Percentiles rank a stretch among this genome's conserved stretches.
Conservation (phyloP, 495 filamentous ascomycete species). For the Penicillium bovifimosum region DNA sequence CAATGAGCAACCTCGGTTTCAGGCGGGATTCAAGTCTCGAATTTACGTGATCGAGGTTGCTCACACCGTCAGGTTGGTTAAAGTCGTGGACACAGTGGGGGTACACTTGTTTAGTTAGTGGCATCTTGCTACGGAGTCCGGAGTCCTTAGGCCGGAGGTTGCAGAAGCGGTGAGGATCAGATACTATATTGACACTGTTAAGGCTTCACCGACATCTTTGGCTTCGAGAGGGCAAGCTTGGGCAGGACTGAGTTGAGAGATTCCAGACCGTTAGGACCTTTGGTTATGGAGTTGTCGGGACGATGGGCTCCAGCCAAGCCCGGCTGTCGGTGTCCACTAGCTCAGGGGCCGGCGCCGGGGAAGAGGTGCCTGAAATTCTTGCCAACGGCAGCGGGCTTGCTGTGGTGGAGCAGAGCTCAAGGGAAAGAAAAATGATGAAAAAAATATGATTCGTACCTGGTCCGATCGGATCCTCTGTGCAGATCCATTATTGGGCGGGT, state of each 20-base stretch:
- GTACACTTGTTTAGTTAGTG: background rate
- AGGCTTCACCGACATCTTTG: constrained; percentile 12
- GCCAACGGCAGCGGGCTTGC: constrained; percentile 12
- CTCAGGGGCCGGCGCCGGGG: constrained; percentile 29
- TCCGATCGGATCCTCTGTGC: constrained; percentile 21
- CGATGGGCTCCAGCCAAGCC: constrained; percentile 19
- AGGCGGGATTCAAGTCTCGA: background rate
- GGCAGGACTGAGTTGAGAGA: constrained; percentile 7
- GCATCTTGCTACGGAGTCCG: background rate
- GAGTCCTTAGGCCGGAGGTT: background rate
- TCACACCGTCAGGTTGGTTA: constrained; percentile 1
- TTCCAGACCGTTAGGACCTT: constrained; percentile 20
- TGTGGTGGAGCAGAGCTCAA: constrained; percentile 8
- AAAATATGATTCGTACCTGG: constrained; percentile 15
- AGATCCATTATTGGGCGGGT: constrained; percentile 25
- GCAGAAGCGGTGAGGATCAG: constrained; percentile 16
- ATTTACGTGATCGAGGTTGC: background rate
- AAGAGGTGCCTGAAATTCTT: constrained; percentile 26
- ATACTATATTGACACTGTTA: constrained; percentile 7
- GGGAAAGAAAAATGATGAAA: constrained; percentile 1
- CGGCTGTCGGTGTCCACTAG: constrained; percentile 23
- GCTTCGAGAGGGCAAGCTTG: background rate
- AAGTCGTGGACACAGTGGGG: constrained; percentile 5
- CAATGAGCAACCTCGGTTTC: constrained; percentile 12
- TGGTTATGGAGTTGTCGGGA: constrained; percentile 25